Evolutionary conservation across 2,329 filamentous ascomycete species (phyloP), one percentile per base, ranked within the genome.

Genomic region (Colletotrichum echinochloae): DNA sequence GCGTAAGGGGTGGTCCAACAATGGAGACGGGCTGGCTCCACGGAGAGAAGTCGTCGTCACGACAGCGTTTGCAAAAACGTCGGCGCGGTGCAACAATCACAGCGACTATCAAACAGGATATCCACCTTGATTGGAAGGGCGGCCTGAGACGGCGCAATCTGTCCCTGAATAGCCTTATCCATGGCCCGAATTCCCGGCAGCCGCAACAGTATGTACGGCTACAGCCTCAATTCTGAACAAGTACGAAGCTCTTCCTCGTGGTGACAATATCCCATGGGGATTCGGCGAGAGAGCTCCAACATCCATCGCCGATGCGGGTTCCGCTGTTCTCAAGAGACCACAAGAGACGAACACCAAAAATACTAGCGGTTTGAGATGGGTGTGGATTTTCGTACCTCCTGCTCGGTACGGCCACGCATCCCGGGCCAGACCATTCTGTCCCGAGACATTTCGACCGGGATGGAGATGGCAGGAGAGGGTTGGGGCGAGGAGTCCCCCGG

Each of bases 401-500:
- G 62, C 54, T 55, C 20, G 48, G 48, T 35, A 49, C 14, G 48
- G 46, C n/a, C 23, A 39, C 35, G n/a, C n/a, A 49, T 23, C 46
- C 20, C 23, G 41, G 55, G 20, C 48, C 30, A 35, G 37, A 20
- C 33, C 26, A 23, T 61, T 35, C 37, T 57, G 23, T n/a, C 41
- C 57, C 44, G 64, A 70, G 64, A 67, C 64, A 67, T 26, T 39
- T 46, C 37, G 44, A 46, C 37, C 18, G 30, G 67, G 52, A 61
- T 28, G 37, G 49, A 41, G 57, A 67, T 67, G 67, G 62, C 49
- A 63, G 65, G 59, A 70, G 57, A 14, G 35, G 28, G 37, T 33
- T 37, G 39, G 41, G 35, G 56, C 44, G n/a, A 57, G n/a, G 52
- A 63, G 30, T 52, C 30, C 35, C 35, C 64, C 46, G 16, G 60